These are phyloP conservation scores for Verticillium klebahnii DNA, from an alignment of 2,329 filamentous ascomycete genomes.

Conservation along the genomic window DNA sequence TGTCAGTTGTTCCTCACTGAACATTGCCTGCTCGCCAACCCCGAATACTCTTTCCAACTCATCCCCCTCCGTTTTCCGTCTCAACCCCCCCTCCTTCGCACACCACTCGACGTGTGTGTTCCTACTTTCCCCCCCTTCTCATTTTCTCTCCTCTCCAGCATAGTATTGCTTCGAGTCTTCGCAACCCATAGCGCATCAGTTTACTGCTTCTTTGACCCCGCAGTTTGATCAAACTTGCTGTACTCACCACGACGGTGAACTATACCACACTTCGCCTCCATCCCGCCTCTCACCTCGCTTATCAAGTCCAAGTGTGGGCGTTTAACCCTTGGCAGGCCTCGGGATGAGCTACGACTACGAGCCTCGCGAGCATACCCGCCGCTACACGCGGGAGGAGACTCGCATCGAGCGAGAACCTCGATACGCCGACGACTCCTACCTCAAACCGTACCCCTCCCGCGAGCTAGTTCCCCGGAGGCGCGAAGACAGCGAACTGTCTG, in stretches of 20 bases:
- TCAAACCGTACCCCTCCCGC: slow-evolving; percentile 38
- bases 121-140: neutral
- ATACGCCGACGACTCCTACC: slow-evolving; percentile 49
- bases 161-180: neutral
- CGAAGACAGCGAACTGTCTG: slow-evolving; percentile 68
- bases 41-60: neutral
- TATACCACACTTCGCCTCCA: neutral
- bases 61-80: neutral
- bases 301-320: neutral
- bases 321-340: neutral
- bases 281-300: neutral
- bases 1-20: neutral
- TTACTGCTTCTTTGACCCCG: neutral
- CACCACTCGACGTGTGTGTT: neutral
- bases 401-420: slow-evolving; percentile 44
- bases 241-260: neutral
- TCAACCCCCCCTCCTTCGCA: neutral
- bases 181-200: neutral
- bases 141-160: neutral
- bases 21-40: neutral
- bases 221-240: neutral
- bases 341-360: slow-evolving; percentile 50
- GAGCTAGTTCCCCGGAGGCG: slow-evolving; percentile 56
- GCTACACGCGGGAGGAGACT: slow-evolving; percentile 50
- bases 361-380: slow-evolving; percentile 35